A percentile compares a stretch with the other conserved stretches of the same genome.
Conservation (phyloP, 2,329 filamentous ascomycete genomes). For the Phaeophleospora eucalypticola region DNA sequence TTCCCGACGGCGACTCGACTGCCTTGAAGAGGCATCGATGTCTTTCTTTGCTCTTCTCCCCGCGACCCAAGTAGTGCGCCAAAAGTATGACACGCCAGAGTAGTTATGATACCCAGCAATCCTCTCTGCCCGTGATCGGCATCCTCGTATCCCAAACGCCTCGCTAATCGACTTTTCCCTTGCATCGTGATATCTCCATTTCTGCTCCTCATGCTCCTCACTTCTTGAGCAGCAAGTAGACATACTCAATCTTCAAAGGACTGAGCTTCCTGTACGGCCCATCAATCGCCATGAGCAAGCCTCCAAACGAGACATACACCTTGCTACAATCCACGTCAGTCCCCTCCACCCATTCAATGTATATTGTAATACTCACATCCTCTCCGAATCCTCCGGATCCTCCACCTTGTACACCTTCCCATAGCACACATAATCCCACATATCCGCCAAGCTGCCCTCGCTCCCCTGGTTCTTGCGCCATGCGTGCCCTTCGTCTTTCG, state of each 20-base stretch:
- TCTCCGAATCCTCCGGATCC: conserved; percentile 70
- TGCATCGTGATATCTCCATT: too few relatives aligned
- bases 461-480: conserved; percentile 62
- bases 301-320: conserved; percentile 90
- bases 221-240: conserved; percentile 94
- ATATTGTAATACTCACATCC: conserved; percentile 62
- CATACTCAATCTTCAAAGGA: conserved; percentile 83
- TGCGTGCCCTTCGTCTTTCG: conserved; percentile 47
- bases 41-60: not conserved
- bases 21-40: conserved; percentile 24
- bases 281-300: conserved; percentile 82
- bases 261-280: conserved; percentile 96
- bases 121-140: too few relatives aligned
- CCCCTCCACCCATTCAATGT: not conserved
- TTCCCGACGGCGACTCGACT: conserved; percentile 53
- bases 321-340: conserved; percentile 57
- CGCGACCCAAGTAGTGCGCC: too few relatives aligned
- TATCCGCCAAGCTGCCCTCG: conserved; percentile 59
- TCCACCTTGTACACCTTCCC: conserved; percentile 88
- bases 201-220: conserved; percentile 35
- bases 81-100: conserved; percentile 5
- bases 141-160: conserved; percentile 25
- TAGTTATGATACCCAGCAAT: conserved; percentile 25
- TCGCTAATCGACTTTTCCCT: conserved; percentile 26
- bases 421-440: conserved; percentile 83